A percentile compares a stretch with the other conserved stretches of the same genome.
phyloP scores from a whole-genome alignment of 176 grass and related monocot species.

The Carex myosuroides region DNA sequence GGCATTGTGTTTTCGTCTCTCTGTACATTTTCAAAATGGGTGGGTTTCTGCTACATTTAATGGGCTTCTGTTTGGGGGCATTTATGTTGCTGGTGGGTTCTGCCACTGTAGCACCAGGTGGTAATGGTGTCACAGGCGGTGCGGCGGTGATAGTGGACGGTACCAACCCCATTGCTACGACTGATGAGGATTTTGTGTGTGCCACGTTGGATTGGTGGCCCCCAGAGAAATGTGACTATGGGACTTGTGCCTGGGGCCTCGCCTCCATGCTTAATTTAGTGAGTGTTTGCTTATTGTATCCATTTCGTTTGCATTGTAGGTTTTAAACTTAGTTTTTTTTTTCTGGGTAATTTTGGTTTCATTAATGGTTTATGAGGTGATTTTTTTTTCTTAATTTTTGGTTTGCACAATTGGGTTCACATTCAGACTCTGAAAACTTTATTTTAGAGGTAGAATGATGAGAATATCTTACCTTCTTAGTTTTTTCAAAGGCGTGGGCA shows the following conservation, averaged over 20 bases:
- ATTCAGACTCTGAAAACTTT: neutral
- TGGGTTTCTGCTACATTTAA: slow-evolving; percentile 24
- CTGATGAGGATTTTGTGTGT: slow-evolving; percentile 76
- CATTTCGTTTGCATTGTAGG: neutral
- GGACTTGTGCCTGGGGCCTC: slow-evolving; percentile 79
- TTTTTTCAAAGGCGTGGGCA: neutral
- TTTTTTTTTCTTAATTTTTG: neutral
- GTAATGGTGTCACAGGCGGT: neutral
- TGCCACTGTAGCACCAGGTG: slow-evolving; percentile 3
- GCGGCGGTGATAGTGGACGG: slow-evolving; percentile 34
- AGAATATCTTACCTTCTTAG: neutral
- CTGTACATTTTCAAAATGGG: slow-evolving; percentile 19
- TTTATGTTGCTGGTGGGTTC: slow-evolving; percentile 17
- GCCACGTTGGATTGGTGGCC: slow-evolving; percentile 99
- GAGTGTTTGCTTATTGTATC: slow-evolving; percentile 1
- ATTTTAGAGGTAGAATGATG: neutral
- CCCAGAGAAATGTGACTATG: slow-evolving; percentile 94
- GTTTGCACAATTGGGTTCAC: neutral
- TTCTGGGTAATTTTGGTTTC: slow-evolving; percentile 10
- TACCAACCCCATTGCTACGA: slow-evolving; percentile 42
- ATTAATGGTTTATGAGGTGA: neutral
- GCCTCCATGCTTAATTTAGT: slow-evolving; percentile 84
- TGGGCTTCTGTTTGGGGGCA: slow-evolving; percentile 36
- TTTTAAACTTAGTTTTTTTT: neutral
- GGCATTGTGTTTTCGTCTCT: slow-evolving; percentile 5